These are phyloP conservation scores for Cladorrhinum sp. DNA, from an alignment of 2,329 filamentous ascomycete species.

Conservation along the genomic window DNA sequence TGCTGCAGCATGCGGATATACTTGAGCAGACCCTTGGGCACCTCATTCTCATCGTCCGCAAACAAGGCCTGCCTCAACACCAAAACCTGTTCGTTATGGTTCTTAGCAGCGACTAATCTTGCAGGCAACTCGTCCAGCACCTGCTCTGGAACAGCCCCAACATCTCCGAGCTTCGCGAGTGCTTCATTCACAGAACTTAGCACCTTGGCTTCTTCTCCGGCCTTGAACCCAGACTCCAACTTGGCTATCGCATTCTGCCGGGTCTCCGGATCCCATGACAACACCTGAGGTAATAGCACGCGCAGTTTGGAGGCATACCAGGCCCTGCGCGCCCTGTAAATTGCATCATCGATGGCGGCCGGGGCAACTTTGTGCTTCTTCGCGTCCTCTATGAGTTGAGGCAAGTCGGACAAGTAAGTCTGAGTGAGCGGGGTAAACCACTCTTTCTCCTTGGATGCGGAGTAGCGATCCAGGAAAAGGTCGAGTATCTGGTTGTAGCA, in stretches of 20 bases:
- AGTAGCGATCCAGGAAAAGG: background rate
- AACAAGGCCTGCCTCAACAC: constrained; percentile 28
- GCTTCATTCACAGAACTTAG: constrained; percentile 8
- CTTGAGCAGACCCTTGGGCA: constrained; percentile 24
- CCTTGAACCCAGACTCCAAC: background rate
- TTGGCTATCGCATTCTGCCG: background rate
- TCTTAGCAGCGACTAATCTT: constrained; percentile 20
- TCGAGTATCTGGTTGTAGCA: constrained; percentile 1
- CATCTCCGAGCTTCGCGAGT: constrained; percentile 21
- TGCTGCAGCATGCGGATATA: constrained; percentile 28
- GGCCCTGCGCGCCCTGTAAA: background rate
- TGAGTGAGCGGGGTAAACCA: background rate
- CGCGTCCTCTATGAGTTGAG: background rate
- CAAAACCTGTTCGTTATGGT: constrained; percentile 16
- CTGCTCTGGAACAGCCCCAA: constrained; percentile 10
- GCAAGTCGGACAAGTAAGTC: background rate
- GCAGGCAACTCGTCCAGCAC: constrained; percentile 10
- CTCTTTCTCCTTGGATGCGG: background rate
- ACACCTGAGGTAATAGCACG: background rate
- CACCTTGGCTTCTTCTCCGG: background rate
- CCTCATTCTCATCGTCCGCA: constrained; percentile 16
- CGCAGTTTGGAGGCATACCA: constrained; percentile 1
- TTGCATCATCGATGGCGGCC: background rate
- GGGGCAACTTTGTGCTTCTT: constrained; percentile 3
- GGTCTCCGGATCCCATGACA: background rate